These are phyloP conservation scores for Acorus calamus DNA, from an alignment of 106 monocot species.

Conservation along the genomic window DNA sequence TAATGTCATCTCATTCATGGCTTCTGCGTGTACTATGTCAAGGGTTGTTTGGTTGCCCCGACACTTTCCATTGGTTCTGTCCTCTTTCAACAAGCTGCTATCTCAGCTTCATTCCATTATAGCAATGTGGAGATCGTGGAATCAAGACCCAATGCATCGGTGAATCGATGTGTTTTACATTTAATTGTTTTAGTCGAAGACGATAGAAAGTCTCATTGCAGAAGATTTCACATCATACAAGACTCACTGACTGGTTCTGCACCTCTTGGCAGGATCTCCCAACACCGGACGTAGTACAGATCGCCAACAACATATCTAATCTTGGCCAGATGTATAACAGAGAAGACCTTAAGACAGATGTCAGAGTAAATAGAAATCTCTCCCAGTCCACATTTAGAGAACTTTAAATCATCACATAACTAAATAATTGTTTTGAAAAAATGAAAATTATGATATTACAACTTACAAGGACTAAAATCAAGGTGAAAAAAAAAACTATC, in stretches of 20 bases:
- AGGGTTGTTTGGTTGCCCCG: constrained; percentile 85
- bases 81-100: constrained; percentile 91
- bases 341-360: constrained; percentile 56
- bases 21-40: background rate
- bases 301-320: constrained; percentile 68
- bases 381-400: background rate
- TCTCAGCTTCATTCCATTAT: constrained; percentile 84
- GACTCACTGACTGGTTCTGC: background rate
- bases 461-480: too few relatives aligned
- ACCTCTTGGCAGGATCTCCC: constrained; percentile 61
- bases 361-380: constrained; percentile 27
- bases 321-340: constrained; percentile 81
- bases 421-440: too few relatives aligned
- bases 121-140: constrained; percentile 87
- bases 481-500: too few relatives aligned
- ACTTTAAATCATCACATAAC: too few relatives aligned
- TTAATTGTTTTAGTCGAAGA: too few relatives aligned
- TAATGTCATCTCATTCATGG: background rate
- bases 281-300: constrained; percentile 54
- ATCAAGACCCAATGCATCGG: constrained; percentile 64
- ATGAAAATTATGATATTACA: too few relatives aligned
- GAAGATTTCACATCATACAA: too few relatives aligned
- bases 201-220: too few relatives aligned
- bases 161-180: constrained; percentile 7
- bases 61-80: constrained; percentile 84